phyloP scores from a whole-genome alignment of 345 rosid species.

The Populus pruinosa region DNA sequence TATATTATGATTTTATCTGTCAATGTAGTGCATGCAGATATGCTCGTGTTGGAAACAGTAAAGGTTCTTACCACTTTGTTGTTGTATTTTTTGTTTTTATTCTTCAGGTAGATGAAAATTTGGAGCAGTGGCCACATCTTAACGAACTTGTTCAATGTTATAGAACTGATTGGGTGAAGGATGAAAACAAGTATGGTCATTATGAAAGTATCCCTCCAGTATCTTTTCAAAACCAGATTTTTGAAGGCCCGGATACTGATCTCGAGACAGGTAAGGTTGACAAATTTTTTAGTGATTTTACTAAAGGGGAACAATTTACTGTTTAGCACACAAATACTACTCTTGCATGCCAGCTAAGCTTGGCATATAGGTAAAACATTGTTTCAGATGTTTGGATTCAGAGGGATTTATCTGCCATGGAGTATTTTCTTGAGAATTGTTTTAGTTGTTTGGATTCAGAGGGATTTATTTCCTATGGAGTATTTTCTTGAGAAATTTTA shows the following conservation, averaged over 20 bases:
- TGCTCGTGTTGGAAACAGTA: neutral
- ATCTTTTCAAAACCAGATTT: constrained; percentile 74
- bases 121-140: constrained; percentile 97
- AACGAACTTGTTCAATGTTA: constrained; percentile 82
- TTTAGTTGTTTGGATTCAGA: neutral
- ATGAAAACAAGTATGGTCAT: constrained; percentile 89
- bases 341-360: neutral
- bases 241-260: constrained; percentile 97
- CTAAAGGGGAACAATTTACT: neutral
- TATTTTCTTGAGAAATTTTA: neutral
- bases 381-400: neutral
- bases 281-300: neutral
- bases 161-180: constrained; percentile 86
- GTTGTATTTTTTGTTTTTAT: neutral
- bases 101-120: constrained; percentile 74
- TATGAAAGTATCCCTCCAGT: constrained; percentile 59
- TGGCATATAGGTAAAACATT: neutral
- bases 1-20: neutral
- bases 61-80: neutral
- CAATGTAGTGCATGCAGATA: neutral
- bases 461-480: neutral
- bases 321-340: neutral
- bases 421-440: neutral
- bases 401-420: neutral
- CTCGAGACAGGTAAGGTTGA: constrained; percentile 66